A percentile compares a stretch with the other conserved stretches of the same genome.
phyloP scores from a whole-genome alignment of 2,329 filamentous ascomycete genomes.

The Fusarium nematophilum region DNA sequence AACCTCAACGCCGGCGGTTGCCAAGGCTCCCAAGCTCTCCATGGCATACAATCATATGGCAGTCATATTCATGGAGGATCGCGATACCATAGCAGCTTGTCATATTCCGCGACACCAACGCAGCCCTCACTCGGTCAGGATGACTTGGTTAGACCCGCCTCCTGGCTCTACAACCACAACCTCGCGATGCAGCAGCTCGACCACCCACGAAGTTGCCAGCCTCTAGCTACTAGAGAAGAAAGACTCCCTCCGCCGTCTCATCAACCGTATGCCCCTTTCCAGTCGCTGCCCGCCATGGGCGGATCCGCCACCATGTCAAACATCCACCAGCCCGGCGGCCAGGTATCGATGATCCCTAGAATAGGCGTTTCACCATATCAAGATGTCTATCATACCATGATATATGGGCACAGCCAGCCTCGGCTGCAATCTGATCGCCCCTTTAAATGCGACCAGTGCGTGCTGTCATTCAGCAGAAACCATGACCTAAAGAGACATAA shows the following conservation, averaged over 20 bases:
- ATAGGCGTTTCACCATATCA: slow-evolving; percentile 67
- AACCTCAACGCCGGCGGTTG: slow-evolving; percentile 68
- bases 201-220: slow-evolving; percentile 50
- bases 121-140: slow-evolving; percentile 45
- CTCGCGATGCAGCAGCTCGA: slow-evolving; percentile 58
- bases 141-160: slow-evolving; percentile 43
- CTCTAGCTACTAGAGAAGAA: slow-evolving; percentile 68
- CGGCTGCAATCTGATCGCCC: slow-evolving; percentile 77
- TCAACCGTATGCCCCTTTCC: slow-evolving; percentile 55
- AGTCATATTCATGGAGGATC: slow-evolving; percentile 67
- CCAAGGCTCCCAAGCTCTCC: slow-evolving; percentile 66
- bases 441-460: slow-evolving; percentile 93
- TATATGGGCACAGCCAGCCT: slow-evolving; percentile 69
- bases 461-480: slow-evolving; percentile 94
- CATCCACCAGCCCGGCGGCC: slow-evolving; percentile 77
- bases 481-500: slow-evolving; percentile 97
- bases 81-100: slow-evolving; percentile 62
- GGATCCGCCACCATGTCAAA: slow-evolving; percentile 79
- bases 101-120: slow-evolving; percentile 57
- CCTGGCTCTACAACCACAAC: slow-evolving; percentile 59
- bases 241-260: slow-evolving; percentile 72
- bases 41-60: slow-evolving; percentile 62
- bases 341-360: slow-evolving; percentile 75
- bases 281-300: slow-evolving; percentile 70
- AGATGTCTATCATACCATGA: slow-evolving; percentile 67